A percentile compares a stretch with the other conserved stretches of the same genome.
These are phyloP conservation scores for Phytopythium litorale DNA, from an alignment of 352 stramenopile species.

Conservation along the genomic window DNA sequence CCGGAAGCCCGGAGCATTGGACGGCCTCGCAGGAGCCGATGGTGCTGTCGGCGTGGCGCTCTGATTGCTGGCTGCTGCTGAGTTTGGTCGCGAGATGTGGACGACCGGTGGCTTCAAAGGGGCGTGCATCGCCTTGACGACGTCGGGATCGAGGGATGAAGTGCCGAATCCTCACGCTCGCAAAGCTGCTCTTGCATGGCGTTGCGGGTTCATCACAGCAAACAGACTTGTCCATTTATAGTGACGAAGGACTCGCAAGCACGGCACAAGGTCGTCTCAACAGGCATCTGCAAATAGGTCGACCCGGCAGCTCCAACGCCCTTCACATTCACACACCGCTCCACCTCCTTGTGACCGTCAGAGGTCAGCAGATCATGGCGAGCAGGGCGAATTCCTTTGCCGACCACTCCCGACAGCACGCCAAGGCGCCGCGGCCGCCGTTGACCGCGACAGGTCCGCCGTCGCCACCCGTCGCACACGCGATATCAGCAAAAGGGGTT, in stretches of 20 bases:
- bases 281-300: neutral
- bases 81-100: neutral
- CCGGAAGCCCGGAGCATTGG: neutral
- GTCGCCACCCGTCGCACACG: neutral
- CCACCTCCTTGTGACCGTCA: neutral
- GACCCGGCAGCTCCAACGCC: neutral
- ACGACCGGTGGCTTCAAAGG: neutral
- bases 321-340: neutral
- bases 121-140: neutral
- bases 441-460: neutral
- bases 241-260: neutral
- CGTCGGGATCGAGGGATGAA: neutral
- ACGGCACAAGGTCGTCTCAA: neutral
- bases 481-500: neutral
- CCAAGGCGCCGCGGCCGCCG: neutral
- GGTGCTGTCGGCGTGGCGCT: neutral
- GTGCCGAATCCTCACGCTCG: neutral
- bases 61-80: neutral
- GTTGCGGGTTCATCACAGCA: no score
- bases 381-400: neutral
- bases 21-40: neutral
- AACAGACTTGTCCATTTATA: neutral
- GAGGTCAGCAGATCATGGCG: neutral
- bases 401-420: neutral
- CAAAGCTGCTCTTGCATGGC: neutral